phyloP scores from a whole-genome alignment of 2,329 filamentous ascomycete genomes.

The Lasiodiplodia hormozganensis region DNA sequence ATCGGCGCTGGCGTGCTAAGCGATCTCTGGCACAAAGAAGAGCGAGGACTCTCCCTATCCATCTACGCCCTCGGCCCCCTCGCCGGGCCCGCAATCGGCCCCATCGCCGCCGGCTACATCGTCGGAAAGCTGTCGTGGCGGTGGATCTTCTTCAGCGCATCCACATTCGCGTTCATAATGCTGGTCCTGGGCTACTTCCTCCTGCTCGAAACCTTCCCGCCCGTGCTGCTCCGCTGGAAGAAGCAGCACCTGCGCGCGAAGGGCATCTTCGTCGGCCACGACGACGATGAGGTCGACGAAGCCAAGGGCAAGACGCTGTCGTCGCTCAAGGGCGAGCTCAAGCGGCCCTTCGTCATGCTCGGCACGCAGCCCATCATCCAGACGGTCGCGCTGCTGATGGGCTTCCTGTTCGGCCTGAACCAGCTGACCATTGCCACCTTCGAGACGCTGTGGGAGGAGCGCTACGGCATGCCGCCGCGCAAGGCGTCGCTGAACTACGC shows the following conservation, averaged over 20 bases:
- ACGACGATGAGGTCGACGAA: neutral
- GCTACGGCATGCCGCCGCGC: slow-evolving; percentile 63
- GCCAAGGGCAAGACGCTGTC: slow-evolving; percentile 25
- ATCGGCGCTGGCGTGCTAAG: slow-evolving; percentile 35
- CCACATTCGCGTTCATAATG: slow-evolving; percentile 44
- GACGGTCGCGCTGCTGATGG: slow-evolving; percentile 66
- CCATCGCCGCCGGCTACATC: slow-evolving; percentile 61
- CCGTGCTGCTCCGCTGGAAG: slow-evolving; percentile 49
- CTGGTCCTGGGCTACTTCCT: slow-evolving; percentile 29
- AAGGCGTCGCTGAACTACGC: slow-evolving; percentile 70
- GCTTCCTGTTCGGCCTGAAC: slow-evolving; percentile 66
- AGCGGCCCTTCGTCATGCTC: slow-evolving; percentile 32
- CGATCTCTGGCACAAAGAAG: slow-evolving; percentile 43
- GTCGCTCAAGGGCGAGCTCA: slow-evolving; percentile 33
- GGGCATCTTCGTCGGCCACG: too few relatives aligned
- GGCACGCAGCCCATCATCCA: slow-evolving; percentile 50
- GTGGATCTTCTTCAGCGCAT: slow-evolving; percentile 28
- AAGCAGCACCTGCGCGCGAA: slow-evolving; percentile 42
- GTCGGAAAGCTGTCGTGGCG: slow-evolving; percentile 42
- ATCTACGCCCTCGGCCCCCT: slow-evolving; percentile 48
- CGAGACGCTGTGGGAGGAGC: slow-evolving; percentile 61
- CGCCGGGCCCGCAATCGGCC: slow-evolving; percentile 49
- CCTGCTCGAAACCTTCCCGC: slow-evolving; percentile 40
- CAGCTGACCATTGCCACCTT: slow-evolving; percentile 70
- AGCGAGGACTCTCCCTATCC: slow-evolving; percentile 60